A percentile compares a stretch with the other conserved stretches of the same genome.
phyloP scores from a whole-genome alignment of 805 yeast species.

The Nakazawaea holstii region DNA sequence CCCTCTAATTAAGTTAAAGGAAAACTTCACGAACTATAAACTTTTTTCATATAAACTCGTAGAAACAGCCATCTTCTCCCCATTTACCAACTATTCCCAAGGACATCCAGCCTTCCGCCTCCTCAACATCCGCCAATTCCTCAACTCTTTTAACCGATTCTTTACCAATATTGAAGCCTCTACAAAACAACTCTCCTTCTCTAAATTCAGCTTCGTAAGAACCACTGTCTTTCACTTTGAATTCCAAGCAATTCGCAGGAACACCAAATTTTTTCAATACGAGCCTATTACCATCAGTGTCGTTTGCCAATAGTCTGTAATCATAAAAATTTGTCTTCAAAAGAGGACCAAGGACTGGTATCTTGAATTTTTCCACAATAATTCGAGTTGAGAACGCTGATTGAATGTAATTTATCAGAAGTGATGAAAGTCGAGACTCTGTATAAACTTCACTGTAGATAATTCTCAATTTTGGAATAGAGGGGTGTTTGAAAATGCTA shows the following conservation, averaged over 20 bases:
- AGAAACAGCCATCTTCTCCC: constrained; percentile 72
- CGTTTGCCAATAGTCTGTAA: constrained; percentile 41
- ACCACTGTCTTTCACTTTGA: constrained; percentile 40
- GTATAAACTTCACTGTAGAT: constrained; percentile 31
- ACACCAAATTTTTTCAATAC: constrained; percentile 43
- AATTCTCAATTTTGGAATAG: constrained; percentile 30
- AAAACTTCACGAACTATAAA: too few relatives aligned
- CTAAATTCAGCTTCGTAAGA: constrained; percentile 27
- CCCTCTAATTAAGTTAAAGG: too few relatives aligned
- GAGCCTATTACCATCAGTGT: background rate
- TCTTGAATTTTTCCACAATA: constrained; percentile 41
- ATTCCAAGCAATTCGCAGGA: constrained; percentile 53
- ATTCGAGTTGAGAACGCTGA: constrained; percentile 44
- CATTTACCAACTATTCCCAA: constrained; percentile 50
- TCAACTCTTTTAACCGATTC: constrained; percentile 27
- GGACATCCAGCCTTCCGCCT: constrained; percentile 46
- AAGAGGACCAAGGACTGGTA: constrained; percentile 51
- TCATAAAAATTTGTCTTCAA: constrained; percentile 57
- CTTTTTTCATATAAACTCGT: constrained; percentile 26
- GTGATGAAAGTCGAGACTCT: constrained; percentile 13
- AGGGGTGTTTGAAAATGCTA: constrained; percentile 21
- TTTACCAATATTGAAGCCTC: constrained; percentile 68
- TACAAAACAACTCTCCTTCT: constrained; percentile 45
- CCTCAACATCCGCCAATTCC: constrained; percentile 26
- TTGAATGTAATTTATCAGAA: constrained; percentile 30